Conservation (phyloP, 805 yeast species). For the Trichomonascus vanleenenianus region DNA sequence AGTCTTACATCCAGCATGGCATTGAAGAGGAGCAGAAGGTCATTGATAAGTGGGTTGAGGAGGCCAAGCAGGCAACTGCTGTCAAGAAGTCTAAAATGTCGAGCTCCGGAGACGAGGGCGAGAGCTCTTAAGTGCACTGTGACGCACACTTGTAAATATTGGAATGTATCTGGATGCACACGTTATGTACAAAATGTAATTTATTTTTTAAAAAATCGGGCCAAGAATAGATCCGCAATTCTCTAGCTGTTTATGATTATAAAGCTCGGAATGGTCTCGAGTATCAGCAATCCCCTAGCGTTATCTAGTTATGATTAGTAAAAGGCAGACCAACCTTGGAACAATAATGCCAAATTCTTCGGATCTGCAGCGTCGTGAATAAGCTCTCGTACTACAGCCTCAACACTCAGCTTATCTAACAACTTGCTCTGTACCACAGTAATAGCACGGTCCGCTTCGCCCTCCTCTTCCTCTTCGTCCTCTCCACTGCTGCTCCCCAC, state of each 20-base stretch:
- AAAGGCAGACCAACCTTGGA: slow-evolving; percentile 49
- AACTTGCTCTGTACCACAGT: slow-evolving; percentile 65
- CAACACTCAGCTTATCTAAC: slow-evolving; percentile 64
- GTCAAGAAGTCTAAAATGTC: slow-evolving; percentile 29
- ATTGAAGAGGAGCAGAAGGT: slow-evolving; percentile 61
- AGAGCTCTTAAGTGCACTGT: background rate
- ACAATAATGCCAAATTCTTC: slow-evolving; percentile 63
- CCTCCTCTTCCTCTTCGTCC: slow-evolving; percentile 33
- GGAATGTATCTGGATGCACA: slow-evolving; percentile 5
- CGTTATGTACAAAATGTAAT: no score
- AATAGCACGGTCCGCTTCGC: slow-evolving; percentile 78
- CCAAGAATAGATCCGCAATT: no score
- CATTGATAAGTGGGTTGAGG: slow-evolving; percentile 64
- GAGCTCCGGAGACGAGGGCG: slow-evolving; percentile 23
- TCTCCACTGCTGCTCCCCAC: slow-evolving; percentile 11
- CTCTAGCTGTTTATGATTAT: no score
- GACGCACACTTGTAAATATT: background rate
- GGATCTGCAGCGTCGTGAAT: slow-evolving; percentile 67
- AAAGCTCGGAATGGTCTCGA: no score
- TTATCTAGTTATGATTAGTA: no score
- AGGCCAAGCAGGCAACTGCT: slow-evolving; percentile 60
- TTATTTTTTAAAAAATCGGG: no score
- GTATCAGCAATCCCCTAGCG: no score
- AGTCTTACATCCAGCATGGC: slow-evolving; percentile 58
- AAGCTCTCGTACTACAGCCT: slow-evolving; percentile 76